Base-by-base conservation (phyloP, 2,329 filamentous ascomycete genomes). In the Aspergillus sp. region DNA sequence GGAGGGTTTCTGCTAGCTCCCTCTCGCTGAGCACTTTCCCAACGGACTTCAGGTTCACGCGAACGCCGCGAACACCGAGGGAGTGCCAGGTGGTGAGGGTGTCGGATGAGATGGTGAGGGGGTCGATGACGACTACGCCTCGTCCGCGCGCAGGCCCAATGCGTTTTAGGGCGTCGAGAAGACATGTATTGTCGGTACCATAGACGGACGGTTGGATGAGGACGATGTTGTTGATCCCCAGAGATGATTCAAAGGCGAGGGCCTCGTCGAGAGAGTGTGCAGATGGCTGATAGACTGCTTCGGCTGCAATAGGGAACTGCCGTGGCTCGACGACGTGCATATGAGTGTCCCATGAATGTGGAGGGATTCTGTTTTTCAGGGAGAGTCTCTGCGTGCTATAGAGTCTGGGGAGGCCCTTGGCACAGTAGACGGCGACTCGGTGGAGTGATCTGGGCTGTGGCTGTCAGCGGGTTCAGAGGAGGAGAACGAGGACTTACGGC, bases 191-290 rank as follows among this genome's bases (percentile, higher is more conserved):
- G 66, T 87, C 82, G 48, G 74, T 71, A 20, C 80, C 82, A 63
- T 86, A 87, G 47, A 84, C 81, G 14, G 81, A 85, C 1, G 83
- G 82, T 58, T 87, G 84, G 2, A 83, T 79, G 10, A 87, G 71
- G 20, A 86, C 82, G 47, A 84, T 73, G 53, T 83, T 82, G 40
- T 72, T 58, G 36, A 86, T 76, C 2, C 78, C 78, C 13, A 86
- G 65, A 1, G 71, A 67, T 0, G 70, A 62, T 54, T 84, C 78
- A 58, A 85, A 85, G 2, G 64, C 54, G 29, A 78, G 67, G 17
- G 82, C 81, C 29, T 84, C 74, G 6, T 72, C 60, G 5, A 85
- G 67, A 2, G 75, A 79, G 59, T 83, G 78, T 11, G 74, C 59
- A 2, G 65, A 63, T 3, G 83, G 82, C 16, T 66, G 68, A 67